Percentiles rank a stretch among this genome's conserved stretches.
These are phyloP conservation scores for Cordia subcordata DNA, from an alignment of 257 asterid genomes.

Conservation along the genomic window DNA sequence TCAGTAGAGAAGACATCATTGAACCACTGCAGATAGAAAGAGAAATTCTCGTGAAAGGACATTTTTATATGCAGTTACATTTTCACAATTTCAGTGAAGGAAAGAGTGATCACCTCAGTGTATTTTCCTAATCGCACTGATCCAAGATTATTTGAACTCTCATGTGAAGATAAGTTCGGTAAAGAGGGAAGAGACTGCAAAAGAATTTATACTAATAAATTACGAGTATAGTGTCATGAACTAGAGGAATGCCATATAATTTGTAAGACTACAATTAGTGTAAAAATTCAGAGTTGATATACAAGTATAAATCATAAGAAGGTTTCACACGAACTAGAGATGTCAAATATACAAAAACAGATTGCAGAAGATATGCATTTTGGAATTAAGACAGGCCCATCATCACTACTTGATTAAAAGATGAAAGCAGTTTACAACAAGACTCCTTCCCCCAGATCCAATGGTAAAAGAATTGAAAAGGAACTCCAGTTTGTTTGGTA, in stretches of 20 bases:
- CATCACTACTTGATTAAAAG: background rate
- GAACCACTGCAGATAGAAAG: constrained; percentile 52
- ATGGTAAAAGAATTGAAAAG: no score
- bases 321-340: background rate
- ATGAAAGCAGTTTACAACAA: no score
- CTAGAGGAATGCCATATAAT: no score
- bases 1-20: constrained; percentile 90
- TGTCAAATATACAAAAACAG: background rate
- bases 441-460: no score
- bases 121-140: constrained; percentile 77
- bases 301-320: no score
- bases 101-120: constrained; percentile 57
- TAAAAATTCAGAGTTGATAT: no score
- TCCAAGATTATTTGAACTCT: constrained; percentile 41
- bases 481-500: no score
- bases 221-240: background rate
- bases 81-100: constrained; percentile 11
- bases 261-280: no score
- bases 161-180: constrained; percentile 62
- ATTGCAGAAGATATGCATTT: background rate
- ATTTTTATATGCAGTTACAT: constrained; percentile 13
- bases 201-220: constrained; percentile 16
- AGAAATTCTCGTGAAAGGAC: constrained; percentile 11
- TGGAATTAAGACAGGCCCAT: background rate
- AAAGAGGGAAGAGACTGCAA: constrained; percentile 79